Evolutionary conservation across 2,329 filamentous ascomycete genomes (phyloP).

Genomic region (Penicillium sp.): DNA sequence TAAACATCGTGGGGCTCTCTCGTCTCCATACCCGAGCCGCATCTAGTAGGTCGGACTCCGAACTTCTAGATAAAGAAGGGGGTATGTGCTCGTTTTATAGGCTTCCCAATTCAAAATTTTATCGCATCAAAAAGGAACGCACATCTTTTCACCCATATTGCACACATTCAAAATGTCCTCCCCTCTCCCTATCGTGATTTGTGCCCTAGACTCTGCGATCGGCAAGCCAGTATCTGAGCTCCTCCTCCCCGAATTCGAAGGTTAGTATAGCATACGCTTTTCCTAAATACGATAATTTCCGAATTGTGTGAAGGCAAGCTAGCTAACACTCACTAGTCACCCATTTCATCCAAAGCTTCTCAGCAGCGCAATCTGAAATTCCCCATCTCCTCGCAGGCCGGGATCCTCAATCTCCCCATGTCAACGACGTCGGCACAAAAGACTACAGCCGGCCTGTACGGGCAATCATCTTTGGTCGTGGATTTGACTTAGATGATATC

Average conservation of each 20-base stretch:
- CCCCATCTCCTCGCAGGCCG: constrained; percentile 24
- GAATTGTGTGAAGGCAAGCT: too few relatives aligned
- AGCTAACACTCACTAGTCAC: constrained; percentile 14
- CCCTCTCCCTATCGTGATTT: constrained; percentile 18
- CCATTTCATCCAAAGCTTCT: constrained; percentile 21
- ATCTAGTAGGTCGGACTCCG: constrained; percentile 4
- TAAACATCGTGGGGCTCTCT: background rate
- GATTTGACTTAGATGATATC: constrained; percentile 18
- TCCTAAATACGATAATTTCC: too few relatives aligned
- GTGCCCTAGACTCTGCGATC: constrained; percentile 12
- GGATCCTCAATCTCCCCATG: constrained; percentile 17
- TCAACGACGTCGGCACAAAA: constrained; percentile 26
- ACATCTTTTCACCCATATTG: accelerated
- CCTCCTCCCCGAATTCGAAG: constrained; percentile 21
- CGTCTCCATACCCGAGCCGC: background rate
- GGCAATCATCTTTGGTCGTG: constrained; percentile 30
- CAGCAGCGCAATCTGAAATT: constrained; percentile 20
- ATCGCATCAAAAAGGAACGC: too few relatives aligned
- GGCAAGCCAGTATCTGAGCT: constrained; percentile 18
- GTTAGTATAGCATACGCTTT: constrained; percentile 3
- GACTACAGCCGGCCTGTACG: constrained; percentile 25
- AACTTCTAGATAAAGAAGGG: background rate
- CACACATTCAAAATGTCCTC: constrained; percentile 6
- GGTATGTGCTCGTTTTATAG: background rate
- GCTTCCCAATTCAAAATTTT: background rate